Percentiles rank a stretch among this genome's conserved stretches.
Evolutionary conservation across 805 yeast genomes (phyloP).

Genomic region (Saturnispora sanitii): DNA sequence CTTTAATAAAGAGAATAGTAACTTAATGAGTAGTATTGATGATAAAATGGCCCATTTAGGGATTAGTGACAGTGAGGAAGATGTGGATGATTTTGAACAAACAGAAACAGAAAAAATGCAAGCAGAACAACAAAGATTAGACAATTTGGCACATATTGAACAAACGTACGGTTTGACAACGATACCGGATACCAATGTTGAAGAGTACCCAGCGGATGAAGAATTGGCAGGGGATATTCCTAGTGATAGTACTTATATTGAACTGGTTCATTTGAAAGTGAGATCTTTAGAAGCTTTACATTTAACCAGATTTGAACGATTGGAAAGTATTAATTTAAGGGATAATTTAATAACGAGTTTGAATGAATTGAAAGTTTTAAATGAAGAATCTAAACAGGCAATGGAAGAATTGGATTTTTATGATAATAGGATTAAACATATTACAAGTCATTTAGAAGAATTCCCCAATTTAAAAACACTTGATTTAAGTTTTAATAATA

Average conservation of each 20-base stretch:
- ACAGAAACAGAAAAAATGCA: conserved; percentile 8
- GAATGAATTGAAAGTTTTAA: conserved; percentile 51
- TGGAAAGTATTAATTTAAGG: conserved; percentile 62
- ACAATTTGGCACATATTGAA: conserved; percentile 15
- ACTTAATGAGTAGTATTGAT: too few relatives aligned
- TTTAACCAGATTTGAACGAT: conserved; percentile 42
- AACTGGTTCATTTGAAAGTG: conserved; percentile 63
- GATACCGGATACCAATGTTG: conserved; percentile 35
- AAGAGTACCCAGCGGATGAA: conserved; percentile 56
- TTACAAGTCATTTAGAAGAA: conserved; percentile 58
- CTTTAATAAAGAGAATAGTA: too few relatives aligned
- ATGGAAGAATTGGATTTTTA: conserved; percentile 79
- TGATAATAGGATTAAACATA: conserved; percentile 85
- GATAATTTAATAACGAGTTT: conserved; percentile 76
- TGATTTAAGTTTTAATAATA: conserved; percentile 85
- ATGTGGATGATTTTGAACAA: conserved; percentile 10
- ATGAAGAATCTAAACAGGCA: conserved; percentile 31
- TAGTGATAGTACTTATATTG: conserved; percentile 50
- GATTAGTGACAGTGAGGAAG: conserved; percentile 9
- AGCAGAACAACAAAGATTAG: conserved; percentile 5
- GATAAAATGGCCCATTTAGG: too few relatives aligned
- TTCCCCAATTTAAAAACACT: conserved; percentile 47
- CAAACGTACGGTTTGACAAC: conserved; percentile 23
- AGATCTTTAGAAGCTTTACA: conserved; percentile 51
- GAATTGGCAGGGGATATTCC: conserved; percentile 51